Evolutionary conservation across 306 rosid genomes (phyloP), one percentile per base, ranked within the genome.

Genomic region (Dicorynia guianensis): DNA sequence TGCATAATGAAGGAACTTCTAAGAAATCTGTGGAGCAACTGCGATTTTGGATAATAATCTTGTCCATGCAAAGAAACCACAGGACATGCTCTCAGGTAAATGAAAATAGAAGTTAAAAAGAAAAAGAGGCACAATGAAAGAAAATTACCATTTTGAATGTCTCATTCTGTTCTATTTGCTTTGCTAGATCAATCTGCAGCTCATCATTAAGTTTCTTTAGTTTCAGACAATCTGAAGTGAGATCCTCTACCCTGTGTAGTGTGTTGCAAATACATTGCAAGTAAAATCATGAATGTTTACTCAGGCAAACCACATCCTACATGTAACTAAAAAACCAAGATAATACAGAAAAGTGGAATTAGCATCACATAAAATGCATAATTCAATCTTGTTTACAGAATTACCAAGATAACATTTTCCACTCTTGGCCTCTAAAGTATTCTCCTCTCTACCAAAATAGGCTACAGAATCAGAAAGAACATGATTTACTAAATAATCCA

Each of bases 211-310:
- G 65, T 75, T 85, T 86, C 84, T 85, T 86, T 40, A 82, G 81
- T 79, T 79, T 85, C 14, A 52, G 82, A 78, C 81, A 89, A 34
- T 85, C 90, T 39, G 85, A 79, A 47, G 91, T 70, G 76, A 86
- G 89, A 83, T 92, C 96, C 69, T 92, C 97, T 65, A 92, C 33
- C 87, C 99, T 95, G 91, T 67, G 80, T 74, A 62, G 75, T 95
- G 91, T 67, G 80, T 74, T 58, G 75, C 40, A 82, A 30, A 84
- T 71, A 80, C 7, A 56, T 87, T 79, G 61, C 80, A 66, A 50
- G 64, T 72, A 62, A 75, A 76, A 66, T 39, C 19, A 15, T 48
- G 15, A 77, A 42, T 13, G 14, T 40, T 50, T 69, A 63, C 59
- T 60, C 9, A 33, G 4, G 62, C 36, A 81, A 74, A 74, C 33